Percentiles rank a stretch among this genome's conserved stretches.
Evolutionary conservation across 2,329 filamentous ascomycete genomes (phyloP).

Genomic region (Scleromitrula shiraiana): DNA sequence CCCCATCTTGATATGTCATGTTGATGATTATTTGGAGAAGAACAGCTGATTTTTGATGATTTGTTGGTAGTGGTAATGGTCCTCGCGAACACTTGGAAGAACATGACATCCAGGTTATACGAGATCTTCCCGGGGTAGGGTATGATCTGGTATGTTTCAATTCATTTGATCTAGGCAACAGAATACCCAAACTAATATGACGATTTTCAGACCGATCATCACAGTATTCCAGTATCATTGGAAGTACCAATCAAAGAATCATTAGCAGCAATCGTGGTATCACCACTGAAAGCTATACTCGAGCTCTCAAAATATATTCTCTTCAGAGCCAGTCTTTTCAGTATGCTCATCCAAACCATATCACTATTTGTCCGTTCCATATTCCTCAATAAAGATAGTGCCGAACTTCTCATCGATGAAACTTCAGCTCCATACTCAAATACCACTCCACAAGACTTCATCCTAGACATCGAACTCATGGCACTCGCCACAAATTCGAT

Average conservation of each 20-base stretch:
- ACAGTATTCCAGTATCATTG: constrained; percentile 5
- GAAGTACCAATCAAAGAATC: constrained; percentile 8
- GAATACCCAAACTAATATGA: neutral
- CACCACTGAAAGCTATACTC: neutral
- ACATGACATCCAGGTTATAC: constrained; percentile 1
- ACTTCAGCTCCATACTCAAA: neutral
- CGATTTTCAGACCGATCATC: constrained; percentile 2
- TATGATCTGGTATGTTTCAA: constrained; percentile 1
- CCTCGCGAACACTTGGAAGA: constrained; percentile 7
- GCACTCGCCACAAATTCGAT: constrained; percentile 3
- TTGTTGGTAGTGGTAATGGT: constrained; percentile 1
- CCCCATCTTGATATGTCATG: neutral
- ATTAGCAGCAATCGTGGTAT: neutral
- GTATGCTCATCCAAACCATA: neutral
- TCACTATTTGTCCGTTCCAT: constrained; percentile 3
- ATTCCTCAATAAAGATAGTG: constrained; percentile 2
- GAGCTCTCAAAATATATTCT: constrained; percentile 10
- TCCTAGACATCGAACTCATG: constrained; percentile 9
- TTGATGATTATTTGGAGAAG: neutral
- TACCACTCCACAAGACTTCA: neutral
- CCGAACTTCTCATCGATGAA: neutral
- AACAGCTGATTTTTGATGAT: neutral
- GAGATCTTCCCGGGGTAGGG: constrained; percentile 5
- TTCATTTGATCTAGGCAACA: neutral
- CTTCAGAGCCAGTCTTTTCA: constrained; percentile 6